Evolutionary conservation across 441 rosid species (phyloP), one percentile per base, ranked within the genome.

Genomic region (Syzygium syzygioides): DNA sequence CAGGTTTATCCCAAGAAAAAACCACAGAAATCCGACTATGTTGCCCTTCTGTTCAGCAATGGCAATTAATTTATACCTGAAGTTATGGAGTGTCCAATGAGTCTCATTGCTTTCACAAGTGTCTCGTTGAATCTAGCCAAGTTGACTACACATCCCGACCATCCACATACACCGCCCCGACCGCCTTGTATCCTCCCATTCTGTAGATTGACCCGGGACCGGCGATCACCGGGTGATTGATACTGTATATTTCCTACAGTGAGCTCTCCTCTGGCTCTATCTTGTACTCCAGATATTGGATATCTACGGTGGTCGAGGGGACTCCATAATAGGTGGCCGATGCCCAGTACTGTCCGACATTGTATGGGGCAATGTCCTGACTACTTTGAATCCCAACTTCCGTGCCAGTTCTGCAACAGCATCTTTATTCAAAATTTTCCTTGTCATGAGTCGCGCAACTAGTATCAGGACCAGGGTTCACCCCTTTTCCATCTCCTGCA

Each of bases 331-430:
- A 88, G 87, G 56, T 57, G n/a, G 88, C 66, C 2, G 93, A 89
- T 17, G 88, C 93, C 95, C 92, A 93, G 7, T 93, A 90, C 48
- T 86, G 57, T 32, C 90, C n/a, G 84, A 90, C 90, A 88, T 90
- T 85, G 19, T 71, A 17, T 76, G 85, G 23, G 87, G 87, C 54
- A 54, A 87, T 25, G 89, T 45, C 25, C 55, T 13, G 25, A 88
- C 45, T 14, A 92, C 92, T 55, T n/a, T 86, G 50, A 90, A 92
- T 11, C 92, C 93, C n/a, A 89, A 14, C 34, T 89, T 87, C 87
- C 87, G 86, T 88, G 90, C 91, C 90, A 92, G 80, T 32, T 10
- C 76, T 50, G 90, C 91, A 90, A 88, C 60, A 57, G 76, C 41
- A 64, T 64, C 76, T 64, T 18, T 4, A 2, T 20, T 10, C 48